Base-by-base conservation (phyloP, 441 rosid species). In the Erysimum pusillum region DNA sequence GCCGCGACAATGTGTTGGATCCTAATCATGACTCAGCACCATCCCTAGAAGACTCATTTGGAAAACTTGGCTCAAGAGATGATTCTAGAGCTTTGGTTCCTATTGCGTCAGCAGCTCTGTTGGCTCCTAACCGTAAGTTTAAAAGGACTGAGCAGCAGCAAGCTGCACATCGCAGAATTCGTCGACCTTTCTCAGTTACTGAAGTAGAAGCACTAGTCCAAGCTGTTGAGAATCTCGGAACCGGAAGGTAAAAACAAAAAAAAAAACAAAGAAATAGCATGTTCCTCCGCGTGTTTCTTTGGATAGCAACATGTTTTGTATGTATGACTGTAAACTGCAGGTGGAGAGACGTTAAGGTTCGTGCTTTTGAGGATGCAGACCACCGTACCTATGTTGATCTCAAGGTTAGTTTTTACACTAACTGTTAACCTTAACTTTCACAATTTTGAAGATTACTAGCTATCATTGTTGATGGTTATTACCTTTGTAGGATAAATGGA, bases 191-290 rank as follows among this genome's bases (percentile, higher is more conserved):
- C 91, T 91, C 98, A 54, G 97, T 96, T 67, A 15, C 90, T 79
- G 99, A 96, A 89, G 99, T 96, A 64, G 99, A 96, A 87, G 97
- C 97, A 67, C 86, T 96, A 63, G 98, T 96, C 70, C 92, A 88
- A 71, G 98, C 99, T 4, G 99, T 96, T 79, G 98, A 96, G 89
- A 87, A 90, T 76, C 93, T 93, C 62, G 99, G 99, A 67, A 96
- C 98, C 12, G 99, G 98, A 83, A 96, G 99, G 98, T 96, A 87
- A 28, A 28, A 28, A 28, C 3, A 28, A 28, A 22, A 8, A 17
- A 31, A 17, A 13, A 4, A 60, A 11, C 7, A 6, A 42, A 38
- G 32, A 34, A 36, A 58, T 64, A 53, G 7, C 46, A 8, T 31
- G 28, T 15, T 13, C n/a, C n/a, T 63, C 14, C 6, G 4, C 7